Evolutionary conservation across 768 basidiomycete species (phyloP), one percentile per base, ranked within the genome.

Genomic region (Rhizopogon vinicolor): DNA sequence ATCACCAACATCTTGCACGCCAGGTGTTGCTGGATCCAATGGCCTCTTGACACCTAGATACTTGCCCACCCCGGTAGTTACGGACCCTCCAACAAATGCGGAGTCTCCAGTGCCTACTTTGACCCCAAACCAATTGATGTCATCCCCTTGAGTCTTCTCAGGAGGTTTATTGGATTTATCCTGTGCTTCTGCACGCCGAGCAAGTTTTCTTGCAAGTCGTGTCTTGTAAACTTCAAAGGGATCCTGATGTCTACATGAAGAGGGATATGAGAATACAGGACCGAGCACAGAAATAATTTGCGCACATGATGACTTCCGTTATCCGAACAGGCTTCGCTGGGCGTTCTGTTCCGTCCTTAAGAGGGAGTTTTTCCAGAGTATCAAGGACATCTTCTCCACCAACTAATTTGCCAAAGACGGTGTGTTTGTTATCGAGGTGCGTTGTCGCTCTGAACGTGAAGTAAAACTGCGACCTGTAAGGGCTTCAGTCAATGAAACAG

Each of bases 381-480:
- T 91, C 82, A 1, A 98, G 75, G 7, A 96, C 85, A 29, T 95
- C 91, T 67, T 96, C 91, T 18, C 96, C 97, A 8, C 97, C 97
- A 2, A 99, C 95, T 13, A 98, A 78, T 62, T 96, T 95, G 3
- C 97, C 97, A 65, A 98, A 99, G 2, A 98, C 97, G 0, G 94
- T 95, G 65, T 95, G 93, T 65, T 95, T 94, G 57, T 85, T 89
- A 70, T 98, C 91, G 19, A 99, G 82, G 68, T 98, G 84, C 0
- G 91, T 80, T 7, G 92, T 81, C 1, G 86, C 72, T 51, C 78
- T 82, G 78, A 98, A 98, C 0, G 96, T 94, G 44, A 98, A 65
- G 69, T 92, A 98, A 72, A 93, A 99, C 66, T 98, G 96, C 3
- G 93, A 93, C 13, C 92, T 93, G 52, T 28, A 29, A 39, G 12